Conservation (phyloP, 2,329 filamentous ascomycete species). For the Apiospora phragmitis region DNA sequence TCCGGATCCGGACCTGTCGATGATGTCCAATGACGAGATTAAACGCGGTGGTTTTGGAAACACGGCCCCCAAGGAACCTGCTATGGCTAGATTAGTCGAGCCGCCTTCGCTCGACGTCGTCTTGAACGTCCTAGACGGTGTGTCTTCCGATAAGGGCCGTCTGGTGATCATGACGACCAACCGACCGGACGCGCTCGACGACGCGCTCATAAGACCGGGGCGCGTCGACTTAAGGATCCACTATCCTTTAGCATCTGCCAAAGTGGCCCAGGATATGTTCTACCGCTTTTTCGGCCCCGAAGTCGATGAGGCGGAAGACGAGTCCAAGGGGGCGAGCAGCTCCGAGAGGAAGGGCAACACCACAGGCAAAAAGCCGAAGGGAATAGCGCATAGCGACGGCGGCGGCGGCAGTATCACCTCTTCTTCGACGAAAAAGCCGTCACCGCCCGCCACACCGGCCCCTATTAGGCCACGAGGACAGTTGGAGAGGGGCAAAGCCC, state of each 20-base stretch:
- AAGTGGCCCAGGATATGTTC: background rate
- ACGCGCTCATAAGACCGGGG: slow-evolving; percentile 84
- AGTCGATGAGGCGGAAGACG: too few relatives aligned
- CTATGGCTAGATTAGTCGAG: background rate
- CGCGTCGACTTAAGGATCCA: slow-evolving; percentile 62
- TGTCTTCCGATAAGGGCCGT: slow-evolving; percentile 89
- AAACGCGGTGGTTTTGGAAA: slow-evolving; percentile 50
- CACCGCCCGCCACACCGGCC: background rate
- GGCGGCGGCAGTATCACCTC: background rate
- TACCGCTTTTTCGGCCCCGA: background rate
- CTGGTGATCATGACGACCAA: slow-evolving; percentile 94
- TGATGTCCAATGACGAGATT: background rate
- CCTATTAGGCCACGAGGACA: background rate
- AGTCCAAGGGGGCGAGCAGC: background rate
- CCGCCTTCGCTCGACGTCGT: slow-evolving; percentile 73
- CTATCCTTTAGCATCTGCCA: background rate
- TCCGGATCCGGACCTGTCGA: slow-evolving; percentile 62
- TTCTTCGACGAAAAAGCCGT: background rate
- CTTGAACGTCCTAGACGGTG: slow-evolving; percentile 80
- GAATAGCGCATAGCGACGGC: background rate
- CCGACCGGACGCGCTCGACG: slow-evolving; percentile 81
- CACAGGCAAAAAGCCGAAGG: background rate
- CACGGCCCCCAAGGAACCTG: slow-evolving; percentile 68
- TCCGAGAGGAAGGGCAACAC: background rate
- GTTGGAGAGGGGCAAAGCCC: background rate